phyloP scores from a whole-genome alignment of 2,329 filamentous ascomycete species.

The Penicillium aurantiogriseum region DNA sequence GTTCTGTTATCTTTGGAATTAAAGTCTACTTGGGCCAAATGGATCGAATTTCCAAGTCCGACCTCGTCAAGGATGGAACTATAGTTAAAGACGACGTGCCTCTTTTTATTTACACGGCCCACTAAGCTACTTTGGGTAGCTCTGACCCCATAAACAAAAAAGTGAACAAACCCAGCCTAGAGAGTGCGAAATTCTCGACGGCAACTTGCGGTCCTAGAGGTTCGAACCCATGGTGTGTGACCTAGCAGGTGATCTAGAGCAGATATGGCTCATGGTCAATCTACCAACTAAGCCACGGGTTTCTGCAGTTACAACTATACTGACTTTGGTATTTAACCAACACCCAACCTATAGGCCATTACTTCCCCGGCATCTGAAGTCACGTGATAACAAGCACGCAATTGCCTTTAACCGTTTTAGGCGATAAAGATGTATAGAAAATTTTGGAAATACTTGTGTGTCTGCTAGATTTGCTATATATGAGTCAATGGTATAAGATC shows the following conservation, averaged over 20 bases:
- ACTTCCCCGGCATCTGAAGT: background rate
- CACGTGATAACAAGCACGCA: constrained; percentile 1
- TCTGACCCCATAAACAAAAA: too few species aligned
- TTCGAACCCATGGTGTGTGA: background rate
- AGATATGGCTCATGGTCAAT: background rate
- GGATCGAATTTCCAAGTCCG: background rate
- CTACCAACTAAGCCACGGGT: background rate
- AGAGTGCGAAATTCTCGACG: too few species aligned
- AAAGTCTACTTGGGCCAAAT: background rate
- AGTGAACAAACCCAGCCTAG: background rate
- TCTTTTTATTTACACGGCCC: background rate
- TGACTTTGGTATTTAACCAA: too few species aligned
- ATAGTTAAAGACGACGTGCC: background rate
- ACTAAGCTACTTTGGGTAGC: background rate
- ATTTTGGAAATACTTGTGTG: background rate
- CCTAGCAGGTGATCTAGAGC: background rate
- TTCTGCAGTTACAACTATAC: too few species aligned
- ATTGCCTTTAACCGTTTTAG: constrained; percentile 2
- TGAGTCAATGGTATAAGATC: background rate
- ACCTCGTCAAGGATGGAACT: too few species aligned
- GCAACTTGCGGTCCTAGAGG: background rate
- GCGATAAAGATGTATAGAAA: constrained; percentile 1
- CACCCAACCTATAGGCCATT: too few species aligned
- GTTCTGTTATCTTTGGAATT: background rate
- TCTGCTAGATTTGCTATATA: background rate